Conservation (phyloP, 106 monocot species). For the Vanilla planifolia region DNA sequence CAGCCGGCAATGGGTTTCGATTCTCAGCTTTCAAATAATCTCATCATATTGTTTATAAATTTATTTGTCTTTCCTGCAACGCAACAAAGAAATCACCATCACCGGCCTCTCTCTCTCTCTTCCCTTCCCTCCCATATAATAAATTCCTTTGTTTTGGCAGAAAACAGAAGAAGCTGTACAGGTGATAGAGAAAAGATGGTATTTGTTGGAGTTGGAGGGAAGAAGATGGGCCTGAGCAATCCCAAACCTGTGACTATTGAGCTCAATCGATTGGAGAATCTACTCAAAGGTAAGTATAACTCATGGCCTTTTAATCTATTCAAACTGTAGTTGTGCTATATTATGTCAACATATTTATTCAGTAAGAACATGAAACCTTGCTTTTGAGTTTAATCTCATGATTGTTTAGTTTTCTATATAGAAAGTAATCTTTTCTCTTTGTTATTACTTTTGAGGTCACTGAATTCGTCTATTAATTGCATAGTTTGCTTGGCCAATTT, state of each 20-base stretch:
- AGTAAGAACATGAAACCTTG: too few relatives aligned
- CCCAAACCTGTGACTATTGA: slow-evolving; percentile 24
- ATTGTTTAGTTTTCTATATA: too few relatives aligned
- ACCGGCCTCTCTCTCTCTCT: background rate
- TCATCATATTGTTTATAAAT: background rate
- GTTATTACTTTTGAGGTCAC: too few relatives aligned
- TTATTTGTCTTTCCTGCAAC: too few relatives aligned
- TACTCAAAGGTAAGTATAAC: slow-evolving; percentile 24
- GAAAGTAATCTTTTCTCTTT: too few relatives aligned
- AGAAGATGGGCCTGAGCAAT: slow-evolving; percentile 6
- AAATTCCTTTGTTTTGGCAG: background rate
- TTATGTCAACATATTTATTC: too few relatives aligned
- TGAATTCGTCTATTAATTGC: too few relatives aligned
- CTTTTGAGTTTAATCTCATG: too few relatives aligned
- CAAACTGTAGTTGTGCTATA: too few relatives aligned
- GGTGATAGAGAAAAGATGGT: slow-evolving; percentile 17
- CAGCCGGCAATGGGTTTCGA: background rate
- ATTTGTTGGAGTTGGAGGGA: slow-evolving; percentile 19
- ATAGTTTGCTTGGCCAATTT: too few relatives aligned
- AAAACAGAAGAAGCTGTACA: background rate
- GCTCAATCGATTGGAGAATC: slow-evolving; percentile 32
- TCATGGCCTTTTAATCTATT: too few relatives aligned
- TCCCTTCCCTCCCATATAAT: background rate
- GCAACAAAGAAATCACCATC: too few relatives aligned
- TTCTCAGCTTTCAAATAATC: background rate